Conservation (phyloP, 495 filamentous ascomycete species). For the Hypoxylon intermedium region DNA sequence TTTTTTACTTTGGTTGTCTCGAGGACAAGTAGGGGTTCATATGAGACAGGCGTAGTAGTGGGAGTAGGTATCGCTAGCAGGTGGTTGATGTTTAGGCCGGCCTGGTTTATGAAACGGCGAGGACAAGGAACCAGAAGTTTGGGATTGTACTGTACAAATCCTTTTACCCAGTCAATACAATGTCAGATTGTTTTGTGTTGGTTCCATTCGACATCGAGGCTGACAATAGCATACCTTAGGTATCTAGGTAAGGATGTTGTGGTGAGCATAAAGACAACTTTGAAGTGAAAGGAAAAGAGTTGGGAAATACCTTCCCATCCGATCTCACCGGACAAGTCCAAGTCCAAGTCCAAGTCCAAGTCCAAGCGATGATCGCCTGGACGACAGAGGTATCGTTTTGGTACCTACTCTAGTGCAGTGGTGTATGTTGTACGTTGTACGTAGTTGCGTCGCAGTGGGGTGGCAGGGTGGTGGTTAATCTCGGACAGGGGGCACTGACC, state of each 20-base stretch:
- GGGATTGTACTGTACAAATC: background rate
- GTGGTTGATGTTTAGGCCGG: conserved; percentile 7
- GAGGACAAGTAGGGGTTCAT: background rate
- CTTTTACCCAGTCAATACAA: conserved; percentile 7
- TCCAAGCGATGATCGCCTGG: conserved; percentile 21
- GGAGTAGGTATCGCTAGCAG: conserved; percentile 23
- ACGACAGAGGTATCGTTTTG: conserved; percentile 14
- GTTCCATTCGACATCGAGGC: background rate
- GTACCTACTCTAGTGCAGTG: too few relatives aligned
- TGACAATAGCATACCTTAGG: background rate
- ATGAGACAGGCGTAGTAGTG: conserved; percentile 29
- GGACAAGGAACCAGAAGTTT: conserved; percentile 14
- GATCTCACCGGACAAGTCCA: conserved; percentile 16
- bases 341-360: too few relatives aligned
- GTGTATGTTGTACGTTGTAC: background rate
- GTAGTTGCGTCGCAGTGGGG: conserved; percentile 5
- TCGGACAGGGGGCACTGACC: background rate
- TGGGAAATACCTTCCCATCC: conserved; percentile 7
- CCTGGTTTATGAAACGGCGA: conserved; percentile 27
- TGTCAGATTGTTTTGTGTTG: conserved; percentile 5
- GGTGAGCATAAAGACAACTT: too few relatives aligned
- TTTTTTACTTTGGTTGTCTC: too few relatives aligned
- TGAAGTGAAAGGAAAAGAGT: conserved; percentile 4
- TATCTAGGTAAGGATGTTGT: too few relatives aligned
- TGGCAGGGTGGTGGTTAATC: conserved; percentile 2